Percentiles rank a stretch among this genome's conserved stretches.
These are phyloP conservation scores for Boletus tylopilopsis DNA, from an alignment of 768 basidiomycete species.

Conservation along the genomic window DNA sequence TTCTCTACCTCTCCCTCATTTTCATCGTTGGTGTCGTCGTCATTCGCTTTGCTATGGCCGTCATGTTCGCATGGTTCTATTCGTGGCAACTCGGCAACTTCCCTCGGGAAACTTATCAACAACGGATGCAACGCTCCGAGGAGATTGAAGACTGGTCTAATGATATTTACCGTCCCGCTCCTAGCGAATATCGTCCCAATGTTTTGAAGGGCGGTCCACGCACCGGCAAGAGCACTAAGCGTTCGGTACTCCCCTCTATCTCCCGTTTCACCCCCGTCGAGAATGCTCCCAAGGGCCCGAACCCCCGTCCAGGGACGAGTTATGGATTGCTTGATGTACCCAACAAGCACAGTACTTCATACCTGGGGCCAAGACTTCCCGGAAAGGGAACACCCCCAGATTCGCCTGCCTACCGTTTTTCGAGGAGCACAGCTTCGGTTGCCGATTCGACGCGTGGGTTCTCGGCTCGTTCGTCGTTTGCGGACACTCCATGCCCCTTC, in stretches of 20 bases:
- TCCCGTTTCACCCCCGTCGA: conserved; percentile 78
- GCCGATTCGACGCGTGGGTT: conserved; percentile 37
- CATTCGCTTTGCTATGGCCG: conserved; percentile 95
- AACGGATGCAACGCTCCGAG: conserved; percentile 82
- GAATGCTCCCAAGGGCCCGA: conserved; percentile 47
- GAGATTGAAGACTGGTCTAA: conserved; percentile 97
- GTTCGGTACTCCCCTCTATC: conserved; percentile 60
- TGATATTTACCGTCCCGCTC: conserved; percentile 93
- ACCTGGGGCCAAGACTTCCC: conserved; percentile 36
- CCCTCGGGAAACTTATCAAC: conserved; percentile 86
- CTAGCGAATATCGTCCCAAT: conserved; percentile 86
- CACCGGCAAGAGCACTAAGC: conserved; percentile 46
- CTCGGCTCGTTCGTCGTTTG: conserved; percentile 46
- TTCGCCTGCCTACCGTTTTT: conserved; percentile 64
- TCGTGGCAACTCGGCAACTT: conserved; percentile 95
- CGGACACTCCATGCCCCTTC: conserved; percentile 84
- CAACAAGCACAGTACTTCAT: conserved; percentile 59
- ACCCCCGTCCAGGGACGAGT: conserved; percentile 55
- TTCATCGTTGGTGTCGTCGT: conserved; percentile 97
- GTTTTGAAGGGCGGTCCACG: conserved; percentile 69
- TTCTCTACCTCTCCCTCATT: conserved; percentile 90
- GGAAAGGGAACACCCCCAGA: conserved; percentile 68
- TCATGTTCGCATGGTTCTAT: conserved; percentile 97
- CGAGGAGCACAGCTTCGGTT: conserved; percentile 81
- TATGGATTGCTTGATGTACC: conserved; percentile 65